Conservation (phyloP, 73 alveolate species). For the Effrenium voratum region DNA sequence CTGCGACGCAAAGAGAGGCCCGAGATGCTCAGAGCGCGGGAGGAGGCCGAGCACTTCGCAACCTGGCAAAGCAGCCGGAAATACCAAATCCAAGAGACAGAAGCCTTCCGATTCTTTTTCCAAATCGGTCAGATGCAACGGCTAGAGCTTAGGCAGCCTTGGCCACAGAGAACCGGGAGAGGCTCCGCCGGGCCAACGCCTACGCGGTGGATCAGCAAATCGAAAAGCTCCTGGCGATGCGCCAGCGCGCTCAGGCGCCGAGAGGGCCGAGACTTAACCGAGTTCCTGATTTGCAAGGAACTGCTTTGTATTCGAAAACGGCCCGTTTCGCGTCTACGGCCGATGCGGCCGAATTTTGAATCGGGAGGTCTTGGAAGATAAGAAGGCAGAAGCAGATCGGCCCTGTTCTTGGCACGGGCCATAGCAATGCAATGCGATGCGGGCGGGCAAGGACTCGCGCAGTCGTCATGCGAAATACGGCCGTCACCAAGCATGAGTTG, state of each 20-base stretch:
- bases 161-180: constrained; percentile 87
- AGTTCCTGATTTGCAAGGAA: too few relatives aligned
- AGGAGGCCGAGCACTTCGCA: constrained; percentile 60
- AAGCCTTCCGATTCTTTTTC: too few relatives aligned
- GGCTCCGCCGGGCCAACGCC: constrained; percentile 84
- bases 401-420: too few relatives aligned
- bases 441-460: constrained; percentile 50
- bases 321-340: too few relatives aligned
- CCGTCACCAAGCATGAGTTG: constrained; percentile 88
- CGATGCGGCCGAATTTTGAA: too few relatives aligned
- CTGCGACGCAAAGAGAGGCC: constrained; percentile 78
- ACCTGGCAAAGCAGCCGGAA: not conserved
- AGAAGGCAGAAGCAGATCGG: constrained; percentile 69
- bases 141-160: constrained; percentile 83
- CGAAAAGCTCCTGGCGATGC: constrained; percentile 66
- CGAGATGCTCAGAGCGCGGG: constrained; percentile 63
- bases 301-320: too few relatives aligned
- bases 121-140: too few relatives aligned
- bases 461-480: constrained; percentile 86
- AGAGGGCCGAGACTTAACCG: not conserved
- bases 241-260: constrained; percentile 70
- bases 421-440: too few relatives aligned
- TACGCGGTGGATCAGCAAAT: constrained; percentile 81
- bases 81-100: not conserved
- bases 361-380: constrained; percentile 43